Conservation (phyloP, 2,329 filamentous ascomycete genomes). For the Tolypocladium amazonense region DNA sequence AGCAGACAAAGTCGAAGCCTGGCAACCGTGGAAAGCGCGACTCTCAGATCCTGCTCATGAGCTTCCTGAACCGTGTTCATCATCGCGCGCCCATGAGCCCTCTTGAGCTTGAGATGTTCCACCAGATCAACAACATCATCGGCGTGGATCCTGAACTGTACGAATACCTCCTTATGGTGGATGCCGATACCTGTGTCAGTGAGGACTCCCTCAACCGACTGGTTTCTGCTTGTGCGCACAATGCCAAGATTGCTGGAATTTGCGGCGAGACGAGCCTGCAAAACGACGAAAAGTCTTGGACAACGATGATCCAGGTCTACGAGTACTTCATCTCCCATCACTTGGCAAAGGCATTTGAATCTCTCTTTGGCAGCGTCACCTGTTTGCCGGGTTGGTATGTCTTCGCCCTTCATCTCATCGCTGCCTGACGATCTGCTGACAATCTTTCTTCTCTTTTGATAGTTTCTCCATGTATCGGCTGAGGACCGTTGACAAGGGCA, state of each 20-base stretch:
- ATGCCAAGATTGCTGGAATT: constrained; percentile 93
- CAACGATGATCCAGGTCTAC: constrained; percentile 99
- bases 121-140: constrained; percentile 98
- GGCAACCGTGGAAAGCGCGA: constrained; percentile 98
- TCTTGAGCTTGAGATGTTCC: constrained; percentile 94
- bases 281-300: constrained; percentile 92
- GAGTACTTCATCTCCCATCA: constrained; percentile 99
- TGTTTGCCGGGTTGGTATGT: constrained; percentile 98
- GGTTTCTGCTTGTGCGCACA: constrained; percentile 84
- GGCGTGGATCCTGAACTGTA: constrained; percentile 96
- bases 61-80: constrained; percentile 96
- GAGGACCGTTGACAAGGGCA: constrained; percentile 85
- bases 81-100: constrained; percentile 91
- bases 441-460: not conserved
- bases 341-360: constrained; percentile 93
- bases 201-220: constrained; percentile 89
- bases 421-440: not conserved
- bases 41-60: constrained; percentile 90
- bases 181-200: constrained; percentile 89
- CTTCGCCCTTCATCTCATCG: not conserved
- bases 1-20: constrained; percentile 82
- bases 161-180: constrained; percentile 94
- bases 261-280: constrained; percentile 94
- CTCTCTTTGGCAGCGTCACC: constrained; percentile 92
- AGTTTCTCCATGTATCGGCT: constrained; percentile 99